Base-by-base conservation (phyloP, 805 yeast genomes). In the Candida boleticola region DNA sequence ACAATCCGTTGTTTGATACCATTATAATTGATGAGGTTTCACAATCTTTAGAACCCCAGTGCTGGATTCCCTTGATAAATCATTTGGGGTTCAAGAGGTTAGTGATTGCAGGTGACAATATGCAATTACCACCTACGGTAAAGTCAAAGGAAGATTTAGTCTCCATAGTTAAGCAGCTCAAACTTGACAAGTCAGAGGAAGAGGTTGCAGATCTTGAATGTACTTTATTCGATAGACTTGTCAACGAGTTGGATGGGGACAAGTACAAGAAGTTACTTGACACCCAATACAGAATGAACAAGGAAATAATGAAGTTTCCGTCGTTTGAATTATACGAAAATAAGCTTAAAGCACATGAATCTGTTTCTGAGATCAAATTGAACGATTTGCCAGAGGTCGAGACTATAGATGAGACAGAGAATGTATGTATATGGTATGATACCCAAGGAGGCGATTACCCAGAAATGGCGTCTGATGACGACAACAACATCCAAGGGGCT, bases 21-120 rank as follows among this genome's bases (percentile, higher is more conserved):
- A 70, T 92, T 25, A 85, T 93, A 10, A 90, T 92, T 27, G 99
- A 92, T 63, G 99, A 92, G 61, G 97, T 92, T 0, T 89, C 97
- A 0, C 99, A 92, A 60, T 76, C 97, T 9, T 64, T 92, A 41
- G 97, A 92, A 55, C 96, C 97, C 1, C 96, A 92, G 50, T 89
- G 97, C 54, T 90, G 97, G 97, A 89, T 92, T 19, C 97, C 99
- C 0, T 46, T 93, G 5, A 71, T 89, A 3, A 75, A 77, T 29
- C 92, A 86, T 53, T 63, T 73, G 11, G 73, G 79, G 6, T 18
- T 79, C 32, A 71, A 73, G 27, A 74, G 81, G 41, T 60, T 92
- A 19, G 77, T 92, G 1, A 73, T 92, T 19, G 97, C 98, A 0
- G 99, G 99, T 40, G 99, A 92, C 58, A 85, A 90, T 55, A 80